These are phyloP conservation scores for Chaetomiaceae sp. DNA, from an alignment of 2,329 filamentous ascomycete genomes.

Conservation along the genomic window DNA sequence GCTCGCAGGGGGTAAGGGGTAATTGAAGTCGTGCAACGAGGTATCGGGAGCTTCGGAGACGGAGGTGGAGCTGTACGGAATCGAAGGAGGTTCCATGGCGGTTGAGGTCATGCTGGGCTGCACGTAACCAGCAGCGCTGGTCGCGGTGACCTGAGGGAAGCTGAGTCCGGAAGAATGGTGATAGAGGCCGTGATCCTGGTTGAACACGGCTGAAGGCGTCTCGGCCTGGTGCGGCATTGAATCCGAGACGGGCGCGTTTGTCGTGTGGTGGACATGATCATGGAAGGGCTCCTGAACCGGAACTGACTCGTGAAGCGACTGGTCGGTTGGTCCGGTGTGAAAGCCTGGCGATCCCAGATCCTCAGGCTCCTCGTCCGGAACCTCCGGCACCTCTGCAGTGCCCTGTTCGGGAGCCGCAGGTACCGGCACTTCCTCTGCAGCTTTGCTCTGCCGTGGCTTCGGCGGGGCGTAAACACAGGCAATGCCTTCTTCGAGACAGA, in stretches of 20 bases:
- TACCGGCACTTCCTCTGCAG: slow-evolving; percentile 16
- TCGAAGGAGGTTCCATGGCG: slow-evolving; percentile 8
- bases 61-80: slow-evolving; percentile 15
- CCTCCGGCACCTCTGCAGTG: slow-evolving; percentile 2
- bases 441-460: slow-evolving; percentile 22
- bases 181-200: slow-evolving; percentile 16
- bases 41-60: slow-evolving; percentile 8
- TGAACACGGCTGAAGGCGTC: slow-evolving; percentile 14
- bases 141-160: slow-evolving; percentile 11
- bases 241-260: slow-evolving; percentile 8
- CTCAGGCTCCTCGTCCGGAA: slow-evolving; percentile 22
- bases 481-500: slow-evolving; percentile 32
- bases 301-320: not conserved
- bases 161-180: slow-evolving; percentile 19
- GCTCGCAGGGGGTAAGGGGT: slow-evolving; percentile 13
- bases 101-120: slow-evolving; percentile 10
- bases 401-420: not conserved
- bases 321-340: slow-evolving; percentile 1
- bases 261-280: slow-evolving; percentile 19
- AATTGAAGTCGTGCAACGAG: slow-evolving; percentile 13
- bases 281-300: slow-evolving; percentile 19
- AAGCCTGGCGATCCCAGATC: slow-evolving; percentile 26
- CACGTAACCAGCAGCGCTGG: slow-evolving; percentile 2
- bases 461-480: slow-evolving; percentile 39
- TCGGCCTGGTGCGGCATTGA: slow-evolving; percentile 15